Conservation (phyloP, 2,329 filamentous ascomycete species). For the Rhynchosporium secalis region DNA sequence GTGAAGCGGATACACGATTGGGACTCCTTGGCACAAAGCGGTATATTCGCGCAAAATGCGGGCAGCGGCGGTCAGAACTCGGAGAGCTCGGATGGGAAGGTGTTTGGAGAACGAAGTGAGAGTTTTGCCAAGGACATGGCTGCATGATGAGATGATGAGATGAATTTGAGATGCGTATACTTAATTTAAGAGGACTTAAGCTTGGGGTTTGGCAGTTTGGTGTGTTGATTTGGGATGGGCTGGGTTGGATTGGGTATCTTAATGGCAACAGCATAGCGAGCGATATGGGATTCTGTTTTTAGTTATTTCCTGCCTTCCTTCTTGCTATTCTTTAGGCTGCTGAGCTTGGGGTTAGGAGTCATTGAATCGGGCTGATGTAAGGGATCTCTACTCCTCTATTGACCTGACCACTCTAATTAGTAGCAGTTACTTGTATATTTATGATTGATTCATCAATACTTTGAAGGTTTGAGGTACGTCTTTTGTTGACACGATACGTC, state of each 20-base stretch:
- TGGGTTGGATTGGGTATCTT: background rate
- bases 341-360: constrained; percentile 6
- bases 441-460: background rate
- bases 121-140: constrained; percentile 14
- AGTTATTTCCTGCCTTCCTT: background rate
- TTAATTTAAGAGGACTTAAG: background rate
- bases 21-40: constrained; percentile 37
- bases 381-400: background rate
- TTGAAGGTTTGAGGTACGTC: background rate
- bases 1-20: constrained; percentile 38
- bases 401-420: background rate
- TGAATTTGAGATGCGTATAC: background rate
- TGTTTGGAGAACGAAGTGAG: constrained; percentile 17
- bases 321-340: background rate
- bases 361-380: background rate
- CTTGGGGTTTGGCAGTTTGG: constrained; percentile 4
- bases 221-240: background rate
- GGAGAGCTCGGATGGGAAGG: constrained; percentile 25
- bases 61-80: background rate
- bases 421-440: background rate
- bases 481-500: no score
- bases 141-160: constrained; percentile 7
- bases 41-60: constrained; percentile 18
- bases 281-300: background rate
- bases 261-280: constrained; percentile 14